Conservation (phyloP, 805 yeast species). For the Pichia nanzhaoensis region DNA sequence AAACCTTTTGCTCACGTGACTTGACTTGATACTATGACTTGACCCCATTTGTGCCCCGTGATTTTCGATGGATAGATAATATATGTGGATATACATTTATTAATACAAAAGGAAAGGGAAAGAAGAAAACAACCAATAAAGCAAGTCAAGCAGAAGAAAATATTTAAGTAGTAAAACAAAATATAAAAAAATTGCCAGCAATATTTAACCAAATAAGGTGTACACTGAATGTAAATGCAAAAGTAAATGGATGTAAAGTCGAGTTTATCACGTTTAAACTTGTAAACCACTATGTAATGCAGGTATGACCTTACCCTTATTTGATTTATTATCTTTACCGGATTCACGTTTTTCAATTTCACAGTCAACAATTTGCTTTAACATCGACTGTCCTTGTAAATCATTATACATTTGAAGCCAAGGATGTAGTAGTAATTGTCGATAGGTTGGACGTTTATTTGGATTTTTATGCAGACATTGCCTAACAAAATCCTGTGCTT, state of each 20-base stretch:
- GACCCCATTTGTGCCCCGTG: neutral
- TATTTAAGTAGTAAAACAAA: too few relatives aligned
- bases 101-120: too few relatives aligned
- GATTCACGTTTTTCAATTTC: slow-evolving; percentile 3
- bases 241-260: too few relatives aligned
- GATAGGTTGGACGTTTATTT: slow-evolving; percentile 72
- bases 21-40: neutral
- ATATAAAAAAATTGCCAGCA: too few relatives aligned
- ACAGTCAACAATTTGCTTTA: slow-evolving; percentile 29
- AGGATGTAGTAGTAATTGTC: slow-evolving; percentile 67
- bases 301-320: neutral
- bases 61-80: too few relatives aligned
- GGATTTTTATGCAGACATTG: slow-evolving; percentile 78
- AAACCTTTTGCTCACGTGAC: neutral
- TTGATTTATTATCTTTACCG: neutral
- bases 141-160: too few relatives aligned
- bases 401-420: slow-evolving; percentile 61
- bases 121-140: too few relatives aligned
- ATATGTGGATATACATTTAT: too few relatives aligned
- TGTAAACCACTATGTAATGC: slow-evolving; percentile 9
- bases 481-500: slow-evolving; percentile 76
- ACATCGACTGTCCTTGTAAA: slow-evolving; percentile 24
- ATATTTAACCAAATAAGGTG: too few relatives aligned
- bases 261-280: neutral
- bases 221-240: too few relatives aligned